These are phyloP conservation scores for Leccinum pallidistipes DNA, from an alignment of 1,284 basidiomycete genomes.

Conservation along the genomic window DNA sequence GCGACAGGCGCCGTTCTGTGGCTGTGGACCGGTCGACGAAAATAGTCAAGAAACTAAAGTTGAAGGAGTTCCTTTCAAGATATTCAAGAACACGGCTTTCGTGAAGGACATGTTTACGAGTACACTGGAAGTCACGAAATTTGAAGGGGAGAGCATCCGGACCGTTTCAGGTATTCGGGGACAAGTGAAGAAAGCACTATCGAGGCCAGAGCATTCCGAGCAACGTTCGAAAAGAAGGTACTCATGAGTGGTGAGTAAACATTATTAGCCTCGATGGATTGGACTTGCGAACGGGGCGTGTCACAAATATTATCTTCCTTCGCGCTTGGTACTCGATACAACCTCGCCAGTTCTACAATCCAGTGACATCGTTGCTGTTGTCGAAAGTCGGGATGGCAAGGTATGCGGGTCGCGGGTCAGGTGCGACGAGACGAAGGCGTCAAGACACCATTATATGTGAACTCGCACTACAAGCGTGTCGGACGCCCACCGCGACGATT, in stretches of 20 bases:
- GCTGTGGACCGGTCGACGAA: constrained; percentile 90
- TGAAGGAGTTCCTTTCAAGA: constrained; percentile 94
- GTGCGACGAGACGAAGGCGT: constrained; percentile 83
- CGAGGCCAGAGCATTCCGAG: constrained; percentile 95
- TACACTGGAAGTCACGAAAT: constrained; percentile 95
- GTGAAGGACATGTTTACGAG: constrained; percentile 97
- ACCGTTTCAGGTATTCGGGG: constrained; percentile 97
- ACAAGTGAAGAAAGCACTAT: constrained; percentile 93
- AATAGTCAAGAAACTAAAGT: constrained; percentile 98
- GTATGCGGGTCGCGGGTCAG: constrained; percentile 96
- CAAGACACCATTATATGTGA: constrained; percentile 80
- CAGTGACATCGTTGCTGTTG: constrained; percentile 89
- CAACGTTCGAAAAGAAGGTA: constrained; percentile 98
- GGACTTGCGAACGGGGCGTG: neutral
- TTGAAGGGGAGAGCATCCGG: constrained; percentile 94
- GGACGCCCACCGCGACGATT: constrained; percentile 84
- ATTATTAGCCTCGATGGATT: neutral
- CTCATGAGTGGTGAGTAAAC: constrained; percentile 83
- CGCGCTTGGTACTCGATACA: constrained; percentile 97
- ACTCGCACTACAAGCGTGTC: constrained; percentile 88
- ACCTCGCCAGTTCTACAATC: constrained; percentile 95
- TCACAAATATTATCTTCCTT: constrained; percentile 89
- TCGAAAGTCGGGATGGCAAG: constrained; percentile 79
- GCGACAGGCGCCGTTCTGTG: constrained; percentile 91
- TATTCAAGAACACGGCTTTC: constrained; percentile 99